Evolutionary conservation across 202 grass and related monocot species (phyloP), one percentile per base, ranked within the genome.

Genomic region (Elaeis oleifera): DNA sequence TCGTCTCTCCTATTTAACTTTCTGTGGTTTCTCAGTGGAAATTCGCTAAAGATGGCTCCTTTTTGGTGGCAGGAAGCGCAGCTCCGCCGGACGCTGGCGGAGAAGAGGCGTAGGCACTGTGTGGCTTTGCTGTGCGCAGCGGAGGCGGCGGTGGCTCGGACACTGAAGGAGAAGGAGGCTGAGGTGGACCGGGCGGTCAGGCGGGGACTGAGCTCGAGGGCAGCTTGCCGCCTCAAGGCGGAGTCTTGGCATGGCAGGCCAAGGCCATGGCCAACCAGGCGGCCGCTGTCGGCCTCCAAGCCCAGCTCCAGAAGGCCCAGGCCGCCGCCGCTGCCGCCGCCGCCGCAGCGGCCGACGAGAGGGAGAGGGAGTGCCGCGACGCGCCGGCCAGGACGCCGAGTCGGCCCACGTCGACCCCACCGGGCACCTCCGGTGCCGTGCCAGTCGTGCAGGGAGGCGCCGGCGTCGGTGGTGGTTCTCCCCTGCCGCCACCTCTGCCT

Each of bases 201-300:
- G 57, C 74, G 67, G 17, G 79, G 6, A 54, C 71, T 0, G 84
- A 91, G 59, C 71, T 97, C 51, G 84, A 97, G 81, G 80, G 8
- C 63, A 74, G 23, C 58, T 91, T 0, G 70, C 67, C 84, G 78
- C 5, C 84, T 96, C 28, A 79, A 84, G 53, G 49, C 71, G 17
- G 87, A 91, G 71, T 83, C 81, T 29, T 77, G 32, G 79, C 84
- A 27, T 96, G 92, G 92, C 87, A 91, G 61, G 74, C 78, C 4
- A 94, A 87, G 72, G 88, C 94, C 5, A 61, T 84, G 6, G 79
- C 88, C 2, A 72, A 92, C 61, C 88, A 94, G 54, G 84, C 82
- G 2, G 63, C 76, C 16, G 94, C 88, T 1, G 75, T 82, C 0
- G 16, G 68, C 24, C 88, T 99, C 32, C 85, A 99, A 60, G 85